Evolutionary conservation across 2,329 filamentous ascomycete genomes (phyloP).

Genomic region (Daldinia sp.): DNA sequence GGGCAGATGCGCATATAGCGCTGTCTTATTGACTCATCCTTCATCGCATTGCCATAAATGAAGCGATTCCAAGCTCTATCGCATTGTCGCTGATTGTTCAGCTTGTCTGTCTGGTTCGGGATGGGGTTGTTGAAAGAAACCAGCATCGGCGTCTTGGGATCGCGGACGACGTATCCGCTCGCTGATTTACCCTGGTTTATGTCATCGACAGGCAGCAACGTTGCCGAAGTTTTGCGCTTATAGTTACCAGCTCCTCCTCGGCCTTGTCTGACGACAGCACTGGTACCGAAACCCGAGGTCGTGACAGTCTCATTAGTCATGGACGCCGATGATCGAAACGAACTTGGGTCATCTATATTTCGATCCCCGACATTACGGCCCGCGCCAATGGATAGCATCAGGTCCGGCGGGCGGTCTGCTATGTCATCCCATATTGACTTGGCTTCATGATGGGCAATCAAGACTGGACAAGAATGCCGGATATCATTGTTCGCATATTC

Average conservation of each 20-base stretch:
- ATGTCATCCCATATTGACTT: slow-evolving; percentile 49
- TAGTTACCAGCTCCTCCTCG: slow-evolving; percentile 50
- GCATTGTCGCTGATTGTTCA: slow-evolving; percentile 46
- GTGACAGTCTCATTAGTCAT: slow-evolving; percentile 44
- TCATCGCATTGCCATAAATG: slow-evolving; percentile 38
- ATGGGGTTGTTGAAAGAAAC: slow-evolving; percentile 49
- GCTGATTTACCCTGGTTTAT: slow-evolving; percentile 25
- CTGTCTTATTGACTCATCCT: slow-evolving; percentile 35
- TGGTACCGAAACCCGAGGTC: slow-evolving; percentile 25
- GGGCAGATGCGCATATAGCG: slow-evolving; percentile 51
- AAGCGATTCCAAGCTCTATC: slow-evolving; percentile 48
- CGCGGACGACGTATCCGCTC: slow-evolving; percentile 49
- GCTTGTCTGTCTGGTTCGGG: slow-evolving; percentile 45
- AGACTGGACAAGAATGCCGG: slow-evolving; percentile 46
- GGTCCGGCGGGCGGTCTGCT: slow-evolving; percentile 44
- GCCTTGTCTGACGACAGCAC: slow-evolving; percentile 48
- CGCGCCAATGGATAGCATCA: slow-evolving; percentile 50
- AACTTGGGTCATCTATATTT: slow-evolving; percentile 26
- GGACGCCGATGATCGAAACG: slow-evolving; percentile 37
- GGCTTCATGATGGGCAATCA: slow-evolving; percentile 48
- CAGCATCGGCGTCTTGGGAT: slow-evolving; percentile 50
- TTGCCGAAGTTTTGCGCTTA: slow-evolving; percentile 43
- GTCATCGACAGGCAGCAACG: slow-evolving; percentile 12
- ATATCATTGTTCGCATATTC: slow-evolving; percentile 47
- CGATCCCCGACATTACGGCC: slow-evolving; percentile 50